Evolutionary conservation across 805 yeast genomes (phyloP), one percentile per base, ranked within the genome.

Genomic region (Pichia kluyveri): DNA sequence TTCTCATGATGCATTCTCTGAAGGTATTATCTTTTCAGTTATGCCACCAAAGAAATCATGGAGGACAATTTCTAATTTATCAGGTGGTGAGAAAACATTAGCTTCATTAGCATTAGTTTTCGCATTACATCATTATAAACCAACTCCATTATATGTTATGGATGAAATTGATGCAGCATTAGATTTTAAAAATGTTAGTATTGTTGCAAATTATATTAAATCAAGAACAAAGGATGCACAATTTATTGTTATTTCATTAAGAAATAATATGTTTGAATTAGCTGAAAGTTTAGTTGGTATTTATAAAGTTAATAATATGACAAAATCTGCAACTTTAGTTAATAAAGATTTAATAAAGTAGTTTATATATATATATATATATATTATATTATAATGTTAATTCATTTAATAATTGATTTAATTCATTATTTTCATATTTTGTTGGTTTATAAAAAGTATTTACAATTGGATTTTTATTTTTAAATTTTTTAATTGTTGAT

Each of bases 31-130:
- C 40, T 93, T 93, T 65, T 86, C 96, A 65, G 99, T 93, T 7
- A 93, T 93, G 99, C 99, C 99, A 2, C 99, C 99, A 0, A 91
- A 89, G 69, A 93, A 93, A 65, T 83, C 95, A 38, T 93, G 99
- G 99, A 85, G 86, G 61, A 93, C 93, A 59, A 93, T 93, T 46
- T 80, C 96, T 18, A 93, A 93, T 59, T 69, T 93, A 48, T 89
- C 97, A 3, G 99, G 99, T 55, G 99, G 99, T 54, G 99, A 93
- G 59, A 93, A 93, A 67, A 93, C 99, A 0, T 74, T 93, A 53
- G 85, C 96, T 58, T 91, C 98, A 0, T 72, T 93, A 58, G 98
- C 99, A 0, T 71, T 93, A 56, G 99, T 93, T 3, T 93, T 93
- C 73, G 98, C 99, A 0, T 74, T 93, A 30, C 99, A 93, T 64